Conservation (phyloP, 2,329 filamentous ascomycete genomes). For the Sporothrix pseudoabietina region DNA sequence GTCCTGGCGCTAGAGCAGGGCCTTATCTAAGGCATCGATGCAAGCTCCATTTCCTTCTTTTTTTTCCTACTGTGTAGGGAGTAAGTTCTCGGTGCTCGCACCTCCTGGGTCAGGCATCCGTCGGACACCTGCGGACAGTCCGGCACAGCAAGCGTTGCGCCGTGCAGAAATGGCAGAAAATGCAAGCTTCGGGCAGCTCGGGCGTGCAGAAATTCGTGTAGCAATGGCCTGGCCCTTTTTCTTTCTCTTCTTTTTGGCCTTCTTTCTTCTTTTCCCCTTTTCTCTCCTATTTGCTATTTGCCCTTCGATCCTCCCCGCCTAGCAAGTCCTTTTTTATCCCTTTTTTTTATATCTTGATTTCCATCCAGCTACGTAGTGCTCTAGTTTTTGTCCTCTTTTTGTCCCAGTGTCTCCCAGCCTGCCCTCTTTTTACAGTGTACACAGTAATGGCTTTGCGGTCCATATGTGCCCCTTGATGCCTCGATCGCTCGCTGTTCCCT, state of each 20-base stretch:
- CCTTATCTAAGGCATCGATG: constrained; percentile 18
- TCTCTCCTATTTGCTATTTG: background rate
- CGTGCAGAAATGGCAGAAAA: background rate
- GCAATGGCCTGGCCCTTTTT: background rate
- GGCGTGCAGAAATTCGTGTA: constrained; percentile 6
- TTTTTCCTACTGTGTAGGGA: no score
- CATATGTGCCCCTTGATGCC: no score
- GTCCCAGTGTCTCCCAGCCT: background rate
- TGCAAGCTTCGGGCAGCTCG: constrained; percentile 13
- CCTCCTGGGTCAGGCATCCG: constrained; percentile 3
- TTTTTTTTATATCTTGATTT: constrained; percentile 8
- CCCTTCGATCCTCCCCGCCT: background rate
- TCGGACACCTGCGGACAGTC: constrained; percentile 10
- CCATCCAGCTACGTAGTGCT: background rate
- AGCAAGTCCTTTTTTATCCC: constrained; percentile 17
- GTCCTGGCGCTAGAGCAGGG: constrained; percentile 11
- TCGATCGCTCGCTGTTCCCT: background rate
- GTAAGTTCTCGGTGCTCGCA: background rate
- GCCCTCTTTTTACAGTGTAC: background rate
- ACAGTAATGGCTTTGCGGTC: no score
- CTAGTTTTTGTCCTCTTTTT: background rate
- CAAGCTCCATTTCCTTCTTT: background rate
- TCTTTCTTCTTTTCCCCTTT: background rate
- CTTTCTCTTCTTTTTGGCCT: background rate
- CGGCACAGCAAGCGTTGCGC: constrained; percentile 2